These are phyloP conservation scores for Polytrichum formosum DNA, from an alignment of 225 moss, liverwort and hornwort genomes.

Conservation along the genomic window DNA sequence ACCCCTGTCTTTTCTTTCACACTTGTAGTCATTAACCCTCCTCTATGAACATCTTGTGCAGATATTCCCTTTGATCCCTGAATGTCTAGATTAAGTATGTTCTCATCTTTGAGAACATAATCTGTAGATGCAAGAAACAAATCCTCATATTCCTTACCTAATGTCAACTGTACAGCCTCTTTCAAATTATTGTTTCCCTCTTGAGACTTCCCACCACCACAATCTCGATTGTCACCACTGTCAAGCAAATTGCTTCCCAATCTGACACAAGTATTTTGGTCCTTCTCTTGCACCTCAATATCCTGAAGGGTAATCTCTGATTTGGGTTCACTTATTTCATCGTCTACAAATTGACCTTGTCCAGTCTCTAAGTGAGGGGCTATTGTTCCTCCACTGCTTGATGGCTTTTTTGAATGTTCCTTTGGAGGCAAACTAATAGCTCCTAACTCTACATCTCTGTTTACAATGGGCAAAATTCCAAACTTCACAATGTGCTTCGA, in stretches of 20 bases:
- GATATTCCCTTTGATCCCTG: conserved; percentile 10
- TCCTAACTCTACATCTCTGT: conserved; percentile 20
- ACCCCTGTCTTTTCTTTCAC: background rate
- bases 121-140: conserved; percentile 12
- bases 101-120: conserved; percentile 17
- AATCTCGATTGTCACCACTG: conserved; percentile 87
- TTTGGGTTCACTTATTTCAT: conserved; percentile 14
- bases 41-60: conserved; percentile 12
- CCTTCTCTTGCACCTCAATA: conserved; percentile 16
- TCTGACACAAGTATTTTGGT: conserved; percentile 20
- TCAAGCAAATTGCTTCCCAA: conserved; percentile 32
- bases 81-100: conserved; percentile 11
- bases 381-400: conserved; percentile 3
- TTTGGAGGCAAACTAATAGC: conserved; percentile 11
- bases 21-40: conserved; percentile 2
- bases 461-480: conserved; percentile 7
- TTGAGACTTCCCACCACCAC: conserved; percentile 61
- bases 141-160: conserved; percentile 24
- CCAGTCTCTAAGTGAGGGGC: background rate
- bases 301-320: conserved; percentile 12
- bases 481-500: conserved; percentile 19
- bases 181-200: conserved; percentile 13
- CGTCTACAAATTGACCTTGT: conserved; percentile 9
- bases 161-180: conserved; percentile 17
- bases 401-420: conserved; percentile 13